A percentile compares a stretch with the other conserved stretches of the same genome.
Evolutionary conservation across 305 asterid genomes (phyloP).

Genomic region (Fraxinus sp.): DNA sequence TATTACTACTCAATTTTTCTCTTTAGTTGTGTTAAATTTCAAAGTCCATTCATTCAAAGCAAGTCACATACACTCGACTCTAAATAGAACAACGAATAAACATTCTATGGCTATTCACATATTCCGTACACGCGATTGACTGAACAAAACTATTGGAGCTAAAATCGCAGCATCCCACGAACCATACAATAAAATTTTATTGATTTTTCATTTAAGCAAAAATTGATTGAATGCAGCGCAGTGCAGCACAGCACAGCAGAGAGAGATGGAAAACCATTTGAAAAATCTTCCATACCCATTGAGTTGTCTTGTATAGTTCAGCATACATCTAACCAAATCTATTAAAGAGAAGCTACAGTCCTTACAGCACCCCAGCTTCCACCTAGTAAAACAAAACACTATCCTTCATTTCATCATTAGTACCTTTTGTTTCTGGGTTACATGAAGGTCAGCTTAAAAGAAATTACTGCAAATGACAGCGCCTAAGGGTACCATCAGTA

Average conservation of each 20-base stretch:
- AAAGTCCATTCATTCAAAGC: neutral
- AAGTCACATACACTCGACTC: neutral
- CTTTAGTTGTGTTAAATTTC: neutral
- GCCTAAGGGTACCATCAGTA: neutral
- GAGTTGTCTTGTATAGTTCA: slow-evolving; percentile 22
- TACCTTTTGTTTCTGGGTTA: slow-evolving; percentile 26
- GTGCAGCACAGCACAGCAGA: neutral
- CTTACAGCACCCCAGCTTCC: slow-evolving; percentile 48
- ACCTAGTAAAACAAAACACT: slow-evolving; percentile 27
- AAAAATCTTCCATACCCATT: slow-evolving; percentile 45
- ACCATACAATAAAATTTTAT: neutral
- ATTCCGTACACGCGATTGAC: neutral
- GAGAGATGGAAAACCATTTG: slow-evolving; percentile 41
- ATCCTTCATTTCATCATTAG: slow-evolving; percentile 16
- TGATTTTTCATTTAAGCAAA: slow-evolving; percentile 25
- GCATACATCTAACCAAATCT: slow-evolving; percentile 16
- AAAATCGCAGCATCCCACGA: neutral
- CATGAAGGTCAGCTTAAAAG: slow-evolving; percentile 34
- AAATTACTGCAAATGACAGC: slow-evolving; percentile 20
- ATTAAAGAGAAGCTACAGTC: slow-evolving; percentile 23
- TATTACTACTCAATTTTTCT: neutral
- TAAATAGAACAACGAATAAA: no score
- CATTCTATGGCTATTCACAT: neutral
- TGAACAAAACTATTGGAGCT: neutral
- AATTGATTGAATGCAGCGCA: slow-evolving; percentile 10